Base-by-base conservation (phyloP, 2,329 filamentous ascomycete genomes). In the Aureobasidium sp. region DNA sequence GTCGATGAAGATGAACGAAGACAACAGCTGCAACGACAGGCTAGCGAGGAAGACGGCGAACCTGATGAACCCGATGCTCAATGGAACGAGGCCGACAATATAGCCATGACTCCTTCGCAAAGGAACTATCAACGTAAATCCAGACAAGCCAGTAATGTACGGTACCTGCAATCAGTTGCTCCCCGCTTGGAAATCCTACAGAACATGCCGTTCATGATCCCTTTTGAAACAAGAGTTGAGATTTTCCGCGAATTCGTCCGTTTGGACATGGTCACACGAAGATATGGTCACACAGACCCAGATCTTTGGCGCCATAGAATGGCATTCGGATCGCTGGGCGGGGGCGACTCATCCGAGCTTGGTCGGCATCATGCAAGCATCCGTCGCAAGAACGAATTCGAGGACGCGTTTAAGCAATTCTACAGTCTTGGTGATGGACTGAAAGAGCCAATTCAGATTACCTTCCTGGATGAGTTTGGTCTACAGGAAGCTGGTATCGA, bases 181-280 rank as follows among this genome's bases (percentile, higher is more conserved):
- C 93, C 94, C 0, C 87, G 93, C 67, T 79, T 97, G 10, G 92
- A 97, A 70, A 89, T 99, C 5, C 76, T 99, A 55, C 88, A 94
- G 67, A 95, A 97, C 69, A 95, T 99, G 86, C 94, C 94, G 0
- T 99, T 97, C 72, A 89, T 93, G 66, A 94, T 99, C 48, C 94
- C 93, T 0, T 99, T 99, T 68, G 85, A 90, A 39, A 94, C 90
- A 0, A 82, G 94, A 50, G 94, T 99, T 5, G 85, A 91, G 71
- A 93, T 97, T 29, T 97, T 99, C 73, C 85, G 92, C 34, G 86
- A 96, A 69, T 97, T 97, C 68, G 89, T 97, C n/a, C 76, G 84
- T 34, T 79, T 92, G 5, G 94, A 99, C 73, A 91, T 94, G 70
- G 66, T 55, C 7, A 86, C 86, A 65, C 79, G 91, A 64, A 80